Conservation (phyloP, 2,329 filamentous ascomycete genomes). For the Paecilomyces formosus region DNA sequence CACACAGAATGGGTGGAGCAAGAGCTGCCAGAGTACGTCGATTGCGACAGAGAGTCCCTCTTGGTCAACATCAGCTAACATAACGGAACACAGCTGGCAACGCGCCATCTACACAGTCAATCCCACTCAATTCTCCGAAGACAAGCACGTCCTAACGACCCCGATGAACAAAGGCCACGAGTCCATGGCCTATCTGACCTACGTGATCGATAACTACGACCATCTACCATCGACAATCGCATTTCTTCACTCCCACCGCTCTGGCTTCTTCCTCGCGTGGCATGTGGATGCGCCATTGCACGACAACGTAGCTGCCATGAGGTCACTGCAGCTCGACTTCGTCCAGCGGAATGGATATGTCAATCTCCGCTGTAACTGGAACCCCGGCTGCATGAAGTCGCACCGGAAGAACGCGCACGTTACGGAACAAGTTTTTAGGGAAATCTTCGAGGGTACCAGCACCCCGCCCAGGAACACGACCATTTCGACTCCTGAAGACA, state of each 20-base stretch:
- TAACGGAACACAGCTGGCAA: conserved; percentile 32
- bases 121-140: conserved; percentile 15
- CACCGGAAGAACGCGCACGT: conserved; percentile 29
- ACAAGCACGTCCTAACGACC: conserved; percentile 22
- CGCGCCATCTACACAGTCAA: conserved; percentile 39
- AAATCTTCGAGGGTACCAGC: conserved; percentile 33
- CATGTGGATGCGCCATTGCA: conserved; percentile 52
- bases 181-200: conserved; percentile 48
- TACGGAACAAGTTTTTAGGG: conserved; percentile 28
- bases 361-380: conserved; percentile 55
- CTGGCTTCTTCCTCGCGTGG: conserved; percentile 41
- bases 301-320: conserved; percentile 47
- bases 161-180: conserved; percentile 47
- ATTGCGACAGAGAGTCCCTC: neutral
- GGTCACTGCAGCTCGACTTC: conserved; percentile 41
- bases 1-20: conserved; percentile 38
- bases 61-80: neutral
- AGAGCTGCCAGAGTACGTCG: conserved; percentile 38
- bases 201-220: conserved; percentile 49
- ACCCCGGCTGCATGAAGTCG: conserved; percentile 43
- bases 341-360: conserved; percentile 51
- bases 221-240: conserved; percentile 45
- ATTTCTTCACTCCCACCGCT: conserved; percentile 52
- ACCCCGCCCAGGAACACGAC: conserved; percentile 24
- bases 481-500: conserved; percentile 2